Evolutionary conservation across 345 rosid species (phyloP).

Genomic region (Anastatica hierochuntica): DNA sequence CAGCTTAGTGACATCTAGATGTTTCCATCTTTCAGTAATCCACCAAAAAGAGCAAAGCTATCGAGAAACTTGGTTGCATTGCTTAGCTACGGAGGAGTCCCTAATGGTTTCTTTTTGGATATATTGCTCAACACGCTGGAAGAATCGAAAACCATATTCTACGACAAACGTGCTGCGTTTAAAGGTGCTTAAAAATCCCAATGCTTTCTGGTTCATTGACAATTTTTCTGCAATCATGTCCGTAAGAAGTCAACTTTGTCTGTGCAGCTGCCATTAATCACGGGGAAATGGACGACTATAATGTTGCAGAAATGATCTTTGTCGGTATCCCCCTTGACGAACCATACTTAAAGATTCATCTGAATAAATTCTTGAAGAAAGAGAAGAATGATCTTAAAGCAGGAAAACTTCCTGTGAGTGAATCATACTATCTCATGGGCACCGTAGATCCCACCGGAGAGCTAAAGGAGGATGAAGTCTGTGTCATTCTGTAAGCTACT

Average conservation of each 20-base stretch:
- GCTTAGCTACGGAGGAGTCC: conserved; percentile 70
- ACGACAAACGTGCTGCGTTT: conserved; percentile 38
- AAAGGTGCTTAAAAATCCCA: conserved; percentile 34
- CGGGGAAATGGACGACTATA: conserved; percentile 45
- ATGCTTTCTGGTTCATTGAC: background rate
- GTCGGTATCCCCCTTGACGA: conserved; percentile 68
- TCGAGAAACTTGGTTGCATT: conserved; percentile 54
- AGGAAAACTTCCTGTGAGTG: conserved; percentile 55
- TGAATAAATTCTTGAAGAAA: conserved; percentile 30
- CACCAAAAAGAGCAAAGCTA: conserved; percentile 38
- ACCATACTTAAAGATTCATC: conserved; percentile 36
- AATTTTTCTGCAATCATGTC: background rate
- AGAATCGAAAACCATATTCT: conserved; percentile 33
- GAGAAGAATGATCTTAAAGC: conserved; percentile 45
- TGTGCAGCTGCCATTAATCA: conserved; percentile 38
- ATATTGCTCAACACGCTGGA: conserved; percentile 39
- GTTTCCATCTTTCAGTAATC: conserved; percentile 35
- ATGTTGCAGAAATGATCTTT: conserved; percentile 41
- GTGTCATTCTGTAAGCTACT: conserved; percentile 71
- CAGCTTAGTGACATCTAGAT: conserved; percentile 1
- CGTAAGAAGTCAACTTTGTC: background rate
- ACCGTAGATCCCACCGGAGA: conserved; percentile 69
- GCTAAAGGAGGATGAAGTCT: conserved; percentile 59
- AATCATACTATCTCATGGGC: conserved; percentile 78
- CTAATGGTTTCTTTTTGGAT: conserved; percentile 45